phyloP scores from a whole-genome alignment of 169 alveolate species.

The Babesia bigemina region DNA sequence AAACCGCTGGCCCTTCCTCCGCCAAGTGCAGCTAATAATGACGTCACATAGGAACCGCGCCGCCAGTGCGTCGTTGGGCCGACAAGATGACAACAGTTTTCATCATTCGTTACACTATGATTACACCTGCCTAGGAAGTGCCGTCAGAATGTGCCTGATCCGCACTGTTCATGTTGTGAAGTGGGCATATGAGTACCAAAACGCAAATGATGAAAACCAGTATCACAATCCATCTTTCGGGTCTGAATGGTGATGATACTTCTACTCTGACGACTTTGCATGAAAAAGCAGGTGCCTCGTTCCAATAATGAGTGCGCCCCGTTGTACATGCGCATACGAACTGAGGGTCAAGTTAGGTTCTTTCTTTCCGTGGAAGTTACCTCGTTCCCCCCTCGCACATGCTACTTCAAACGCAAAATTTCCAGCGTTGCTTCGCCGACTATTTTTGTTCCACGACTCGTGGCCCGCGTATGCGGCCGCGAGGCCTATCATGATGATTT shows the following conservation, averaged over 20 bases:
- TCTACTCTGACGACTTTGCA: slow-evolving; percentile 46
- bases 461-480: too few species aligned
- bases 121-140: slow-evolving; percentile 44
- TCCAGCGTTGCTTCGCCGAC: not conserved
- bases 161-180: slow-evolving; percentile 24
- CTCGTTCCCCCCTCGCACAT: slow-evolving; percentile 78
- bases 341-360: slow-evolving; percentile 71
- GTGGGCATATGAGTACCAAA: slow-evolving; percentile 29
- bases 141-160: slow-evolving; percentile 55
- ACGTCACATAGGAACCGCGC: slow-evolving; percentile 72
- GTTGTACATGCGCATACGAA: slow-evolving; percentile 65
- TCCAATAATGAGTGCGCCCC: slow-evolving; percentile 44
- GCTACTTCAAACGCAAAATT: not conserved
- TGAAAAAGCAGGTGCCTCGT: slow-evolving; percentile 64
- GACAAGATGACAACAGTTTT: slow-evolving; percentile 39
- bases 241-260: slow-evolving; percentile 67
- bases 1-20: slow-evolving; percentile 34
- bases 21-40: slow-evolving; percentile 66
- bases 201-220: slow-evolving; percentile 37
- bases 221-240: slow-evolving; percentile 70
- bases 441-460: not conserved
- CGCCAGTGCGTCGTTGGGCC: slow-evolving; percentile 65
- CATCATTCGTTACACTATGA: slow-evolving; percentile 40
- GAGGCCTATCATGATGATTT: not conserved
- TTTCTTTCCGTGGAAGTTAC: slow-evolving; percentile 22